Conservation (phyloP, 139 green algal genomes). For the Micractinium sp. region DNA sequence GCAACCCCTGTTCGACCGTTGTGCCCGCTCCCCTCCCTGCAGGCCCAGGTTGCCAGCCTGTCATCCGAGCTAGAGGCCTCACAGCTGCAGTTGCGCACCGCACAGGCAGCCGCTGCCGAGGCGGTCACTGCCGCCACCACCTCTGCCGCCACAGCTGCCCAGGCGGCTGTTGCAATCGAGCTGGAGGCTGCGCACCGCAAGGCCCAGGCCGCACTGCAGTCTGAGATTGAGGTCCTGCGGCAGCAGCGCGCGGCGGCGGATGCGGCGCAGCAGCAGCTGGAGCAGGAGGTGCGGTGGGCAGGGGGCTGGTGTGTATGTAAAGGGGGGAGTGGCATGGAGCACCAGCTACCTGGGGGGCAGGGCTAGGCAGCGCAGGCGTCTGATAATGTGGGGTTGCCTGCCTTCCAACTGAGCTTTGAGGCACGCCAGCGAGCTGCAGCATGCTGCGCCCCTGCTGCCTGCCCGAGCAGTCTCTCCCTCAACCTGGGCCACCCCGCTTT, state of each 20-base stretch:
- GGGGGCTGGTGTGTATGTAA: neutral
- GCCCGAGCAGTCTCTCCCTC: neutral
- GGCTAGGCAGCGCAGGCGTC: too few species aligned
- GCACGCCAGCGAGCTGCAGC: neutral
- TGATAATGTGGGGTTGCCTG: neutral
- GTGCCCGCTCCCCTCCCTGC: neutral
- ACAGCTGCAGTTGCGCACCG: constrained; percentile 24
- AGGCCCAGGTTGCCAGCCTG: constrained; percentile 37
- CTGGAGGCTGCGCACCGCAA: constrained; percentile 34
- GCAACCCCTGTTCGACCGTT: neutral
- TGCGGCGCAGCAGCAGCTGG: constrained; percentile 16
- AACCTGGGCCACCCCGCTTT: neutral
- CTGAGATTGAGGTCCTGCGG: constrained; percentile 34
- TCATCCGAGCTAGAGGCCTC: constrained; percentile 42
- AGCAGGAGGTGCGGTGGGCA: constrained; percentile 28
- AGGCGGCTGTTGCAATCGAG: constrained; percentile 4
- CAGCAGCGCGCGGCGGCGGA: constrained; percentile 41
- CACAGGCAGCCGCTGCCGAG: constrained; percentile 20
- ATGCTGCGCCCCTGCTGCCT: neutral
- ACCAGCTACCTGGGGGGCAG: too few species aligned
- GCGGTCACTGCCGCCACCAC: constrained; percentile 5
- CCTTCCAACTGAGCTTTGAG: neutral
- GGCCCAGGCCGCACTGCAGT: constrained; percentile 20
- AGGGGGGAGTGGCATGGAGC: neutral
- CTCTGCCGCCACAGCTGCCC: constrained; percentile 13